These are phyloP conservation scores for Saccharum spontaneum DNA, from an alignment of 176 grass and related monocot species.

Conservation along the genomic window DNA sequence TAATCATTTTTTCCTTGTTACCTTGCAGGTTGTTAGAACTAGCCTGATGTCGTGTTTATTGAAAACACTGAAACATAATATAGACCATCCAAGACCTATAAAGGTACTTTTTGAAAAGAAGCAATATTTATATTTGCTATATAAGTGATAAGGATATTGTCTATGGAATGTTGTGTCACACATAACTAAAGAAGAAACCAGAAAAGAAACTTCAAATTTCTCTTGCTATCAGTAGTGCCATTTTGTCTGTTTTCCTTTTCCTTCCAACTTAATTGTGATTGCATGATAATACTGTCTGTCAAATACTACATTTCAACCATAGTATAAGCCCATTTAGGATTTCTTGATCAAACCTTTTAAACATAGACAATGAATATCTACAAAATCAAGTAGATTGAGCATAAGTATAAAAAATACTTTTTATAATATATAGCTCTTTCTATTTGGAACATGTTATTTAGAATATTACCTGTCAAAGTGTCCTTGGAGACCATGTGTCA, in stretches of 20 bases:
- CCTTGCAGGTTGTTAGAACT: conserved; percentile 79
- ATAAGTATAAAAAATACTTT: not conserved
- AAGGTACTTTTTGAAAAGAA: conserved; percentile 60
- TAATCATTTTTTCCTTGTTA: conserved; percentile 27
- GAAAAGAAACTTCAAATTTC: not conserved
- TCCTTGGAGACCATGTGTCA: not conserved
- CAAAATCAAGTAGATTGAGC: not conserved
- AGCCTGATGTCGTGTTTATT: conserved; percentile 91
- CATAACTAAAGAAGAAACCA: not conserved
- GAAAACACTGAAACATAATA: conserved; percentile 97
- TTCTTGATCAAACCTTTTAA: not conserved
- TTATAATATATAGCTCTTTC: not conserved
- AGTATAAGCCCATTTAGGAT: not conserved
- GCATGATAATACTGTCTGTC: not conserved
- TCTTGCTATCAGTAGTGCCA: not conserved
- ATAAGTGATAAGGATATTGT: not conserved
- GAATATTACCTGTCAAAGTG: not conserved
- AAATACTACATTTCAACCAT: not conserved
- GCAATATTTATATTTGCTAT: not conserved
- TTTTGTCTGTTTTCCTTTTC: not conserved
- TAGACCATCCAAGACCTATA: conserved; percentile 93
- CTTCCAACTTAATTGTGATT: not conserved
- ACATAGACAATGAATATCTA: not conserved
- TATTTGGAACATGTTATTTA: not conserved
- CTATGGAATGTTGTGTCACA: not conserved